These are phyloP conservation scores for Botrytis hyacinthi DNA, from an alignment of 2,329 filamentous ascomycete genomes.

Conservation along the genomic window DNA sequence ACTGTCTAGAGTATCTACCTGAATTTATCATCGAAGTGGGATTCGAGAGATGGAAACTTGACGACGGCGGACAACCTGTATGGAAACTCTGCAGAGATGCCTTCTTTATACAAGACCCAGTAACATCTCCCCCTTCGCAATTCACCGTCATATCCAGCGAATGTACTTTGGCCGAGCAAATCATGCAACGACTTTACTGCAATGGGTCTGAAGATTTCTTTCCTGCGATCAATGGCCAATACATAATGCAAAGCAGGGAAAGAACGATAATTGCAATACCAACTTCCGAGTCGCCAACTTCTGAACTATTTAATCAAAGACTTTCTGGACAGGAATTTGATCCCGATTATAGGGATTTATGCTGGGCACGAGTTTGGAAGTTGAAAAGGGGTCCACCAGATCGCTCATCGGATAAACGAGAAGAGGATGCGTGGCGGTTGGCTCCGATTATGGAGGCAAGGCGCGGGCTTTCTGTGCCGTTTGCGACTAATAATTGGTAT, in stretches of 20 bases:
- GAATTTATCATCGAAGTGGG: not conserved
- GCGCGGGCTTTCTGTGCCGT: not conserved
- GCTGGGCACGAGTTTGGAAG: not conserved
- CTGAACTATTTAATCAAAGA: not conserved
- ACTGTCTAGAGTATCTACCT: not conserved
- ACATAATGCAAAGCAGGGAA: not conserved
- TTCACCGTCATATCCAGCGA: not conserved
- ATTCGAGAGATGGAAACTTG: not conserved
- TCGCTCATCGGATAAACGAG: not conserved
- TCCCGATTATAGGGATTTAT: not conserved
- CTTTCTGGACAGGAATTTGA: not conserved
- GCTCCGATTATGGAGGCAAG: not conserved
- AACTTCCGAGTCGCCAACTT: not conserved
- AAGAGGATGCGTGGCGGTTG: not conserved
- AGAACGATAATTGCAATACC: not conserved
- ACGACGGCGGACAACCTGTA: not conserved
- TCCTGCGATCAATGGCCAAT: not conserved
- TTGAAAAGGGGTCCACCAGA: not conserved
- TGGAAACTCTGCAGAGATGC: not conserved
- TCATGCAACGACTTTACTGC: not conserved
- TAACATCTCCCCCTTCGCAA: not conserved
- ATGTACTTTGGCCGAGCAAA: accelerated
- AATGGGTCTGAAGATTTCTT: not conserved
- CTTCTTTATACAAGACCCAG: not conserved
- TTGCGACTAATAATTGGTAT: not conserved